Evolutionary conservation across 2,329 filamentous ascomycete genomes (phyloP), one percentile per base, ranked within the genome.

Genomic region (Hymenoscyphus occultus): DNA sequence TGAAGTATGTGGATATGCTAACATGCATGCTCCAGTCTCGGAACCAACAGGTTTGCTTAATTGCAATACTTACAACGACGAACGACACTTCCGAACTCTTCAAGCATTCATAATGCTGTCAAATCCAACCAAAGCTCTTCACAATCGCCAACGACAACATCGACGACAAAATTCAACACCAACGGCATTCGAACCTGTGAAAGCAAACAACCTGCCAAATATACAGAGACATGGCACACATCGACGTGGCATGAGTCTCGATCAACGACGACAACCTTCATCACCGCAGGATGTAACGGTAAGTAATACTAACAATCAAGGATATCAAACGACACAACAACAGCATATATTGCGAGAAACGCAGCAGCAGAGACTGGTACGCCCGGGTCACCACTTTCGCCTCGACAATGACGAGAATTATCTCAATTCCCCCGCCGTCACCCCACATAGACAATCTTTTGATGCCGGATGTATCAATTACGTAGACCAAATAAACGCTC

Each of bases 91-190:
- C 88, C 88, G 87, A 86, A 90, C 87, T 90, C 84, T 82, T 86
- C 86, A 65, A 75, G 74, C 84, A 87, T 84, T 83, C 81, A 85
- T 83, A 80, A 93, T 93, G 91, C 88, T 93, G 88, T 90, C 90
- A 81, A 88, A 89, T 82, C 83, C 86, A 77, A 83, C 85, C 76
- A 86, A 84, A 80, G 87, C 83, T 83, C 86, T 92, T 82, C 88
- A 91, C 77, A 84, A 85, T 79, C 88, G 88, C 78, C 86, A 88
- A 78, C 86, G 86, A 80, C 84, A 87, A 80, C 92, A 96, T 81
- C 86, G 91, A 78, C 90, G 93, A 81, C 92, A 96, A 82, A 89
- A 91, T 75, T 97, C 93, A 75, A 94, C 91, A 76, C 91, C 91
- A 70, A 86, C 85, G 78, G 86, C 85, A 77, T 91, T 91, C 80